These are phyloP conservation scores for Hortiboletus flavorubellus DNA, from an alignment of 768 basidiomycete genomes.

Conservation along the genomic window DNA sequence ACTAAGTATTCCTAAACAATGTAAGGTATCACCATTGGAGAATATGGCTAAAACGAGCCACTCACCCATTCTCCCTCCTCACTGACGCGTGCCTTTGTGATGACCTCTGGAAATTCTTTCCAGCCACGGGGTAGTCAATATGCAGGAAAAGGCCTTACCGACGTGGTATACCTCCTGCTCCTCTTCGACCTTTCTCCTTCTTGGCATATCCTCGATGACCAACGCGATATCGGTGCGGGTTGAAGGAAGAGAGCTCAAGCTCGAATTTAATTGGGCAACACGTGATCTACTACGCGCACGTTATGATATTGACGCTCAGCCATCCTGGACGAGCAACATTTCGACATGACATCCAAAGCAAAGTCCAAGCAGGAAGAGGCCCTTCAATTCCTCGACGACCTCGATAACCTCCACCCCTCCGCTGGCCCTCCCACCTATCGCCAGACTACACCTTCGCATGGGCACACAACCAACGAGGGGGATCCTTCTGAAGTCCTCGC, in stretches of 20 bases:
- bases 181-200: conserved; percentile 27
- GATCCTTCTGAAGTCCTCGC: conserved; percentile 84
- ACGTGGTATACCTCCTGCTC: conserved; percentile 46
- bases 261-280: background rate
- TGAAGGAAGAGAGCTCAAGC: background rate
- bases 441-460: conserved; percentile 17
- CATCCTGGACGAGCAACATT: background rate
- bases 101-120: conserved; percentile 46
- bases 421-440: conserved; percentile 24
- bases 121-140: background rate
- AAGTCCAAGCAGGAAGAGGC: conserved; percentile 88
- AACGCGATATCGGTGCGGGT: background rate
- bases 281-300: conserved; percentile 13
- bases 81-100: conserved; percentile 54
- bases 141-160: conserved; percentile 32
- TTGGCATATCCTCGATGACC: conserved; percentile 16
- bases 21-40: background rate
- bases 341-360: conserved; percentile 41
- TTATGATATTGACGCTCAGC: background rate
- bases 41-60: background rate
- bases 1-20: conserved; percentile 57
- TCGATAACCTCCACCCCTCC: conserved; percentile 73
- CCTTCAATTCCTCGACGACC: conserved; percentile 89
- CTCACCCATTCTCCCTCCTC: conserved; percentile 52
- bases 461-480: conserved; percentile 42